Evolutionary conservation across 2,329 filamentous ascomycete species (phyloP).

Genomic region (Whalleya microplaca): DNA sequence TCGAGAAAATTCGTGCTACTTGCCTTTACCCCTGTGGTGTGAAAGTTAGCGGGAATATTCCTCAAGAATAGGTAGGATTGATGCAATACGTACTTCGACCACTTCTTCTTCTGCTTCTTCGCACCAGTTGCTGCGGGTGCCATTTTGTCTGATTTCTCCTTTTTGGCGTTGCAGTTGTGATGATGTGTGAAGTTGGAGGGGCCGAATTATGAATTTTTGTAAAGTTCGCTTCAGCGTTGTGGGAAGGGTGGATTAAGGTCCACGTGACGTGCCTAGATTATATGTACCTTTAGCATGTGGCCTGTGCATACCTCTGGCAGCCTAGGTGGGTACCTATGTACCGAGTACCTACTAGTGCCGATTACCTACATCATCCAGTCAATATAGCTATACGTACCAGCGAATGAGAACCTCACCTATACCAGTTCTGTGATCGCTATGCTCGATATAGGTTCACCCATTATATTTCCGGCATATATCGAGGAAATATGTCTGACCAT

Average conservation of each 20-base stretch:
- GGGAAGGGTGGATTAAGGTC: constrained; percentile 22
- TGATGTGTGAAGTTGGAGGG: constrained; percentile 33
- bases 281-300: background rate
- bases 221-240: constrained; percentile 37
- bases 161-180: constrained; percentile 33
- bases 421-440: too few species aligned
- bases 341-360: too few species aligned
- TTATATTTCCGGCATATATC: too few species aligned
- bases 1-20: constrained; percentile 26
- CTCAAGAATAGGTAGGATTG: constrained; percentile 12
- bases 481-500: too few species aligned
- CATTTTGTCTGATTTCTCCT: constrained; percentile 47
- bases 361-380: too few species aligned
- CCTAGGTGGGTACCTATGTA: background rate
- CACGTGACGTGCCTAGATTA: constrained; percentile 29
- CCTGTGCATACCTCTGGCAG: background rate
- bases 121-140: constrained; percentile 62
- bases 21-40: constrained; percentile 37
- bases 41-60: constrained; percentile 26
- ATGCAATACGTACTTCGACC: constrained; percentile 64
- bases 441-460: too few species aligned
- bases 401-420: too few species aligned
- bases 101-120: constrained; percentile 86
- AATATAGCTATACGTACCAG: too few species aligned
- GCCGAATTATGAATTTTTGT: constrained; percentile 36